A percentile compares a stretch with the other conserved stretches of the same genome.
Evolutionary conservation across 108 stramenopile species (phyloP).

Genomic region (Pseudonitzschia pungens): DNA sequence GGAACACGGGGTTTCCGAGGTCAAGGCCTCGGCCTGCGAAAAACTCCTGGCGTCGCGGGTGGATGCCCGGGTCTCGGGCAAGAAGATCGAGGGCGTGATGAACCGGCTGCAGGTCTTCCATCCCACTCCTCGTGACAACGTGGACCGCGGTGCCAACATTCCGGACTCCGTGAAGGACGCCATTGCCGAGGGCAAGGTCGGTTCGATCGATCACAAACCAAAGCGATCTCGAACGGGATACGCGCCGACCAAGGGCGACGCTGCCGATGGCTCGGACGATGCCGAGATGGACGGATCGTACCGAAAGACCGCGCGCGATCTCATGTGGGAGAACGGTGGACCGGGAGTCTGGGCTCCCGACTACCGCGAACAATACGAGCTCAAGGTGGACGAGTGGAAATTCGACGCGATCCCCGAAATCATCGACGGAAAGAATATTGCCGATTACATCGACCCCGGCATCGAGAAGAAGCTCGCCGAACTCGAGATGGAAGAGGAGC

Average conservation of each 20-base stretch:
- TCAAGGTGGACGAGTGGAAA: conserved; percentile 89
- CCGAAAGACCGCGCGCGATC: conserved; percentile 90
- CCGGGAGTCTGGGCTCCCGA: conserved; percentile 97
- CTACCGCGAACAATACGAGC: conserved; percentile 93
- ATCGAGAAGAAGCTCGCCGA: conserved; percentile 83
- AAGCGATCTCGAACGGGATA: conserved; percentile 66
- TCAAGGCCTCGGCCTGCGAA: conserved; percentile 94
- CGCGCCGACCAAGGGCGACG: conserved; percentile 67
- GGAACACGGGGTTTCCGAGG: conserved; percentile 91
- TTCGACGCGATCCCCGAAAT: conserved; percentile 97
- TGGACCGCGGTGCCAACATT: conserved; percentile 81
- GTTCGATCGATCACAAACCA: conserved; percentile 41
- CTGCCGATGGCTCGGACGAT: conserved; percentile 45
- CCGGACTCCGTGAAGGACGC: conserved; percentile 88
- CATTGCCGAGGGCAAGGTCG: conserved; percentile 45
- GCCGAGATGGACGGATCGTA: conserved; percentile 36
- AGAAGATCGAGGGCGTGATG: conserved; percentile 94
- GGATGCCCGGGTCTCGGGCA: conserved; percentile 84
- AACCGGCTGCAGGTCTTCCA: conserved; percentile 96
- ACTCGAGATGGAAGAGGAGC: conserved; percentile 91
- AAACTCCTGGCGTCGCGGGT: conserved; percentile 91
- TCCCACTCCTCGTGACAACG: conserved; percentile 90
- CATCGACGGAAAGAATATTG: conserved; percentile 98
- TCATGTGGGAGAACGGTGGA: conserved; percentile 98
- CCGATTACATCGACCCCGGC: conserved; percentile 94